phyloP scores from a whole-genome alignment of 2,329 filamentous ascomycete species.

The Calonectria pseudoturangicola region DNA sequence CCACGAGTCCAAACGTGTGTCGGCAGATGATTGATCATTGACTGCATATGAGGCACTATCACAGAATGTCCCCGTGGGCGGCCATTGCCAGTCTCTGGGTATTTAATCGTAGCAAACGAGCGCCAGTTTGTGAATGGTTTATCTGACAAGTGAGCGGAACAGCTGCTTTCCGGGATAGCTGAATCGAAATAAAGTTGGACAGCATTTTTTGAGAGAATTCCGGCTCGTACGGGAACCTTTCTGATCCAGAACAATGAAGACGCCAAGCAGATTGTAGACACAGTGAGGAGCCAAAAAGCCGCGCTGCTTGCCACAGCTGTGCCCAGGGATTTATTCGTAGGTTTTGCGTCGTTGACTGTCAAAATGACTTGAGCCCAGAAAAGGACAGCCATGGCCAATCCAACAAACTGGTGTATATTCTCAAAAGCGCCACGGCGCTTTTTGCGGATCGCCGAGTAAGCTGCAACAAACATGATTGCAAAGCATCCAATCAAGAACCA shows the following conservation, averaged over 20 bases:
- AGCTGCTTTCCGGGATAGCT: constrained; percentile 70
- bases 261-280: constrained; percentile 78
- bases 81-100: constrained; percentile 61
- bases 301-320: constrained; percentile 62
- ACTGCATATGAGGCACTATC: constrained; percentile 79
- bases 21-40: constrained; percentile 77
- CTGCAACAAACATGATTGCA: constrained; percentile 74
- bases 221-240: constrained; percentile 78
- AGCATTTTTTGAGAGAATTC: constrained; percentile 83
- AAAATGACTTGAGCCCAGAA: constrained; percentile 80
- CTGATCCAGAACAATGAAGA: constrained; percentile 84
- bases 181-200: constrained; percentile 82
- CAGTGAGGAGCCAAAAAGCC: constrained; percentile 79
- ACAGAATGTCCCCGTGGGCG: constrained; percentile 75
- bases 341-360: constrained; percentile 65
- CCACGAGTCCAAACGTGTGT: constrained; percentile 81
- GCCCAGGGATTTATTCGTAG: constrained; percentile 59
- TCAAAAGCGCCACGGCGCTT: constrained; percentile 82
- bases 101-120: constrained; percentile 83
- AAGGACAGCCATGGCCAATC: constrained; percentile 79
- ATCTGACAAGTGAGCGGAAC: constrained; percentile 73
- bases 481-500: constrained; percentile 77
- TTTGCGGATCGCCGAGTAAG: constrained; percentile 78
- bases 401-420: constrained; percentile 80
- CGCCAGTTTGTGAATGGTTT: constrained; percentile 83